phyloP scores from a whole-genome alignment of 805 yeast species.

The Saturnispora zaruensis region DNA sequence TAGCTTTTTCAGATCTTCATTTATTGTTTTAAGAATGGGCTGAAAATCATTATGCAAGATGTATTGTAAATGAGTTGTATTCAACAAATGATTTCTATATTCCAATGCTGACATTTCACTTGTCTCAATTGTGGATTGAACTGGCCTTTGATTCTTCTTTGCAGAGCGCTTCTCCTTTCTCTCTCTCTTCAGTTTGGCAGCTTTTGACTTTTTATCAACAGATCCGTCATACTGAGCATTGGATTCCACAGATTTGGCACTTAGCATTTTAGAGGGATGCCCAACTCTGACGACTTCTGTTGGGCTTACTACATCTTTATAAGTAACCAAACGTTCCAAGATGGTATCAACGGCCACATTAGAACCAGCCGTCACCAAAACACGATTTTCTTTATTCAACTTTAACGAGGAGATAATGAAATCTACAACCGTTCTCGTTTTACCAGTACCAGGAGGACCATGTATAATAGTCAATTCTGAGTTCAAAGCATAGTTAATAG shows the following conservation, averaged over 20 bases:
- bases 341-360: conserved; percentile 89
- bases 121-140: background rate
- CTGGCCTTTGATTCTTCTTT: background rate
- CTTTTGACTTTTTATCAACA: conserved; percentile 1
- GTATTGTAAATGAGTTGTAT: conserved; percentile 6
- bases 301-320: conserved; percentile 26
- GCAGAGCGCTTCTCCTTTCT: conserved; percentile 3
- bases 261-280: conserved; percentile 79
- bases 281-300: conserved; percentile 69
- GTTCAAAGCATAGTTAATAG: conserved; percentile 61
- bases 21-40: conserved; percentile 6
- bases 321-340: conserved; percentile 53
- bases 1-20: conserved; percentile 7
- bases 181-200: conserved; percentile 4
- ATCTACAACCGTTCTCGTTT: conserved; percentile 80
- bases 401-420: conserved; percentile 60
- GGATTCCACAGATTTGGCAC: background rate
- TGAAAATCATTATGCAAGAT: conserved; percentile 3
- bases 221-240: background rate
- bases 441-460: conserved; percentile 82
- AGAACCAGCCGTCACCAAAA: conserved; percentile 90
- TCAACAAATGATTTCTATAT: conserved; percentile 2
- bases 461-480: conserved; percentile 50
- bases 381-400: conserved; percentile 30
- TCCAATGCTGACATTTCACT: conserved; percentile 1